Percentiles rank a stretch among this genome's conserved stretches.
Conservation (phyloP, 805 yeast species). For the Cephaloascus albidus region DNA sequence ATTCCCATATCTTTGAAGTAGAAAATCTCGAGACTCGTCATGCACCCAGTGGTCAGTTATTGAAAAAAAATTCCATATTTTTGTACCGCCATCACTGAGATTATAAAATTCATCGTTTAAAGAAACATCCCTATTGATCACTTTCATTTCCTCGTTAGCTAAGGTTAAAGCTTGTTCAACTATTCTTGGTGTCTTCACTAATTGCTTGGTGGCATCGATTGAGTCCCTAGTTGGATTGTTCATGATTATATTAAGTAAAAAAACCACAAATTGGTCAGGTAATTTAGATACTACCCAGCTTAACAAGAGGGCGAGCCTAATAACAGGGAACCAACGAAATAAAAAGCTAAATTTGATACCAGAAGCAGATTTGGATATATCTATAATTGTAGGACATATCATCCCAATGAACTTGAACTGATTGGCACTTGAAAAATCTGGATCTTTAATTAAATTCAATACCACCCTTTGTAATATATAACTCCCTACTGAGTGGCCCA, state of each 20-base stretch:
- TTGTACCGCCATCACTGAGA: constrained; percentile 11
- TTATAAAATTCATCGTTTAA: constrained; percentile 41
- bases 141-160: constrained; percentile 51
- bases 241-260: constrained; percentile 16
- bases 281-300: constrained; percentile 10
- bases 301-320: constrained; percentile 17
- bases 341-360: constrained; percentile 18
- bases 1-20: constrained; percentile 26
- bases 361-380: constrained; percentile 38
- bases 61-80: constrained; percentile 51
- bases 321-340: constrained; percentile 17
- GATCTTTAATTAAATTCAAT: constrained; percentile 13
- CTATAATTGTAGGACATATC: constrained; percentile 61
- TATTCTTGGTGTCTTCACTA: constrained; percentile 31
- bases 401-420: constrained; percentile 42
- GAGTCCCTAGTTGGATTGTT: constrained; percentile 19
- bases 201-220: constrained; percentile 27
- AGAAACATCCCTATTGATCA: constrained; percentile 36
- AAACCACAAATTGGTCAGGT: constrained; percentile 14
- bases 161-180: constrained; percentile 46
- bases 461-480: constrained; percentile 51
- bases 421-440: constrained; percentile 11
- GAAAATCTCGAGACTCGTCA: constrained; percentile 34
- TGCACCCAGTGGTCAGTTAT: constrained; percentile 60
- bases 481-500: constrained; percentile 71